Evolutionary conservation across 805 yeast genomes (phyloP).

Genomic region (Yarrowia deformans): DNA sequence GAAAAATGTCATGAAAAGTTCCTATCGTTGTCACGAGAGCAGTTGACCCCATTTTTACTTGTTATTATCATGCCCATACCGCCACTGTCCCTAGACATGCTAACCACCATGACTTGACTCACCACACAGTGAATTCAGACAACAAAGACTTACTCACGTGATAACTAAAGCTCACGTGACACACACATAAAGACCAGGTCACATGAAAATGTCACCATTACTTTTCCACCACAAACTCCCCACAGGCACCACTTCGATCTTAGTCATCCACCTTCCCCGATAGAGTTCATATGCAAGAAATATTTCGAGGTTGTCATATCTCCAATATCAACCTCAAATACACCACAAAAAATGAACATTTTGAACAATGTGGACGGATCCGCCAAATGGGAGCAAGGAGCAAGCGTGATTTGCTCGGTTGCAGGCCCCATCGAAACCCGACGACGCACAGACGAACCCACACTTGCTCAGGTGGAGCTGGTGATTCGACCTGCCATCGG

Average conservation of each 20-base stretch:
- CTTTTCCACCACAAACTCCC: too few species aligned
- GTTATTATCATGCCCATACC: too few species aligned
- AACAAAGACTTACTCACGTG: too few species aligned
- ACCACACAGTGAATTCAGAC: too few species aligned
- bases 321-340: neutral
- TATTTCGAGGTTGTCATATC: constrained; percentile 1
- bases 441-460: constrained; percentile 82
- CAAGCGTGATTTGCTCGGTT: constrained; percentile 74
- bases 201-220: too few species aligned
- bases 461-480: constrained; percentile 76
- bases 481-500: constrained; percentile 82
- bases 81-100: too few species aligned
- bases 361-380: constrained; percentile 73
- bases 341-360: constrained; percentile 18
- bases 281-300: constrained; percentile 29
- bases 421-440: constrained; percentile 92
- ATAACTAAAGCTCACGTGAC: neutral
- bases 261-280: neutral
- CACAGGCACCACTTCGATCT: neutral
- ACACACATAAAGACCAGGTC: neutral
- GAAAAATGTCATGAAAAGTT: too few species aligned
- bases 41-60: too few species aligned
- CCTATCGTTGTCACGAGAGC: too few species aligned
- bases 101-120: too few species aligned
- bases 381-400: constrained; percentile 62